These are phyloP conservation scores for Yamadazyma paraphyllophila DNA, from an alignment of 805 yeast species.

Conservation along the genomic window DNA sequence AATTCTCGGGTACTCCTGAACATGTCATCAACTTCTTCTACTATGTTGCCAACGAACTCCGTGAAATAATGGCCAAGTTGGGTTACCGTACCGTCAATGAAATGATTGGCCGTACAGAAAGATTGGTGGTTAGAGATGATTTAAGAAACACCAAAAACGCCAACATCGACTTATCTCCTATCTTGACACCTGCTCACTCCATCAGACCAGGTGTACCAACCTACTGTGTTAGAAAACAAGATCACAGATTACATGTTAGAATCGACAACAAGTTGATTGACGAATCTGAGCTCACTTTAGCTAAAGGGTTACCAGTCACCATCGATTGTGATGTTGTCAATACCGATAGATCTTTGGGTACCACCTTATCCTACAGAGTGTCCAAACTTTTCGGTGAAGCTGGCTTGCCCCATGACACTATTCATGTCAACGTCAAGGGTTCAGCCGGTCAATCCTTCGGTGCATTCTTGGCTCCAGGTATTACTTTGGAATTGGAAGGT, in stretches of 20 bases:
- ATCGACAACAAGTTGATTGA: slow-evolving; percentile 94
- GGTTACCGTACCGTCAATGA: slow-evolving; percentile 96
- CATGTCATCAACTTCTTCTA: slow-evolving; percentile 97
- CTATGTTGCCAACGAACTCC: slow-evolving; percentile 88
- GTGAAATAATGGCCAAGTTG: slow-evolving; percentile 88
- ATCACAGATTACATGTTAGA: slow-evolving; percentile 88
- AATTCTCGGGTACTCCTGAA: slow-evolving; percentile 95
- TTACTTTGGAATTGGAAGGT: slow-evolving; percentile 92
- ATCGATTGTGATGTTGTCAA: slow-evolving; percentile 91
- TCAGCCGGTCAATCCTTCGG: slow-evolving; percentile 99
- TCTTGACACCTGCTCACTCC: slow-evolving; percentile 94
- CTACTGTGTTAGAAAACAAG: slow-evolving; percentile 87
- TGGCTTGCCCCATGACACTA: slow-evolving; percentile 93
- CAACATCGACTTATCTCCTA: slow-evolving; percentile 86
- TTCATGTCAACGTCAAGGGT: slow-evolving; percentile 87
- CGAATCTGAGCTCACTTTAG: slow-evolving; percentile 93
- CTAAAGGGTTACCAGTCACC: slow-evolving; percentile 92
- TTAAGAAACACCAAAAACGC: slow-evolving; percentile 85
- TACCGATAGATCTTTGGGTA: slow-evolving; percentile 95
- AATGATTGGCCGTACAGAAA: slow-evolving; percentile 98
- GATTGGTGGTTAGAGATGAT: slow-evolving; percentile 79
- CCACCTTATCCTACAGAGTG: slow-evolving; percentile 90
- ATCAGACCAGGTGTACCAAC: slow-evolving; percentile 97
- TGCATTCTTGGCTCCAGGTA: slow-evolving; percentile 95
- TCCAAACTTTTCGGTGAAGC: slow-evolving; percentile 91